Percentiles rank a stretch among this genome's conserved stretches.
Evolutionary conservation across 2,329 filamentous ascomycete genomes (phyloP).

Genomic region (Domatiomyces globalis): DNA sequence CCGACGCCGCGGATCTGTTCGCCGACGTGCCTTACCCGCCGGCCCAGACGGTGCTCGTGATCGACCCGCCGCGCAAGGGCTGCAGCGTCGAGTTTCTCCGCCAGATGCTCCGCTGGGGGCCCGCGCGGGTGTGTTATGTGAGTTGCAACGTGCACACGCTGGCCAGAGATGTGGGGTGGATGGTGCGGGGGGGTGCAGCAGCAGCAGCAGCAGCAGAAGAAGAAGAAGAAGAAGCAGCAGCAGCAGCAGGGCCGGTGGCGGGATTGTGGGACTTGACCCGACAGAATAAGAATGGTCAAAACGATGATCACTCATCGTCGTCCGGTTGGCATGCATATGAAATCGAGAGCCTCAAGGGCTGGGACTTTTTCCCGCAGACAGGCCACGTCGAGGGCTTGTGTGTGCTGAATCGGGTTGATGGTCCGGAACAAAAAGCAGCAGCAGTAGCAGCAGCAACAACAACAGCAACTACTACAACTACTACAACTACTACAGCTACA

Average conservation of each 20-base stretch:
- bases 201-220: constrained; percentile 26
- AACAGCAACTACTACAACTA: too few species aligned
- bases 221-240: too few species aligned
- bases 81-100: constrained; percentile 73
- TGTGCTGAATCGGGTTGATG: constrained; percentile 34
- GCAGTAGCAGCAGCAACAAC: not conserved
- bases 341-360: constrained; percentile 81
- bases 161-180: constrained; percentile 75
- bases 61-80: constrained; percentile 92
- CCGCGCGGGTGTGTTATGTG: constrained; percentile 75
- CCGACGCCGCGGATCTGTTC: constrained; percentile 76
- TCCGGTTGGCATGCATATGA: constrained; percentile 43
- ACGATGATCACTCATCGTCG: constrained; percentile 6
- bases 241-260: constrained; percentile 6
- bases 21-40: constrained; percentile 56
- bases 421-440: constrained; percentile 1
- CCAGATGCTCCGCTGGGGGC: constrained; percentile 66
- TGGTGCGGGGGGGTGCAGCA: constrained; percentile 51
- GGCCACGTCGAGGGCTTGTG: constrained; percentile 54
- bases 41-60: constrained; percentile 78
- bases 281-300: constrained; percentile 2
- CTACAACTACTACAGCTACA: too few species aligned
- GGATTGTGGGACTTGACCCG: constrained; percentile 1
- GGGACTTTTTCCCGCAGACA: constrained; percentile 93
- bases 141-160: constrained; percentile 98